These are phyloP conservation scores for Chlorella sp. DNA, from an alignment of 139 green algal species.

Conservation along the genomic window DNA sequence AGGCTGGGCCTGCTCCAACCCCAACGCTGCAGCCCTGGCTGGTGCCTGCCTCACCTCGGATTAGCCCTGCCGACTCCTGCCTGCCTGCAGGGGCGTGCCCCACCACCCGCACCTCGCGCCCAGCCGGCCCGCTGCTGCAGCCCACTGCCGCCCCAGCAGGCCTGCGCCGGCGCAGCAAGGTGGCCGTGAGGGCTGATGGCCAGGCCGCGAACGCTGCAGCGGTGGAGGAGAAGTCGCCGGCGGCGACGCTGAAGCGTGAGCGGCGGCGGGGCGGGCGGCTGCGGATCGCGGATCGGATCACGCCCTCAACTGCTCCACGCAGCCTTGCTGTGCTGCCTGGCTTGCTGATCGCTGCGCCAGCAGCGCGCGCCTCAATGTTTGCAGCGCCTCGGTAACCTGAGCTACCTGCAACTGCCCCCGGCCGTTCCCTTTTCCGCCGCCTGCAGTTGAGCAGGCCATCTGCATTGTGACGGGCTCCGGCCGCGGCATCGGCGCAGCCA, in stretches of 20 bases:
- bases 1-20: too few species aligned
- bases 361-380: not conserved
- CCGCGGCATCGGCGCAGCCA: slow-evolving; percentile 93
- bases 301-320: not conserved
- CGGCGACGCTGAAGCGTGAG: not conserved
- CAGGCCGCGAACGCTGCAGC: not conserved
- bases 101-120: too few species aligned
- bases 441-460: slow-evolving; percentile 54
- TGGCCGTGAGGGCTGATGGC: not conserved
- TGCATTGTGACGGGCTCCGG: slow-evolving; percentile 93
- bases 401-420: too few species aligned
- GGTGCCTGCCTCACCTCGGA: too few species aligned
- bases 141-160: not conserved
- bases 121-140: too few species aligned
- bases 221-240: not conserved
- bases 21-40: too few species aligned
- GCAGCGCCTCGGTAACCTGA: not conserved
- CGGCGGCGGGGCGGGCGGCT: not conserved
- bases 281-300: not conserved
- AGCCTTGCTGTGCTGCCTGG: not conserved
- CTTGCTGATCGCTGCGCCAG: too few species aligned
- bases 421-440: not conserved
- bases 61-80: too few species aligned
- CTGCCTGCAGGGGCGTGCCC: too few species aligned
- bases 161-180: not conserved